Conservation (phyloP, 257 asterid species). For the Lantana camara region DNA sequence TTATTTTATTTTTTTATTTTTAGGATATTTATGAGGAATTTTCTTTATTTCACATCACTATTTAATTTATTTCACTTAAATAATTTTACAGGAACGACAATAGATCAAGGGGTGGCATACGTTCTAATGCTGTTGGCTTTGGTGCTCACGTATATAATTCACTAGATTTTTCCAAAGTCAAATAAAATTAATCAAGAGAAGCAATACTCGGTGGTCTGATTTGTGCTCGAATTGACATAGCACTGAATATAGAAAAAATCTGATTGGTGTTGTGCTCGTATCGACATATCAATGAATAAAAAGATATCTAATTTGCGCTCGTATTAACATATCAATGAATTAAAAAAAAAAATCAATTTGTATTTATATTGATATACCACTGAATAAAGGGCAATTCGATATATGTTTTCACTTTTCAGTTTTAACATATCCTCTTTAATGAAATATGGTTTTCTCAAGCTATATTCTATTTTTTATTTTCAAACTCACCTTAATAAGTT, state of each 20-base stretch:
- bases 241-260: no score
- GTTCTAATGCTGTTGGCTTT: slow-evolving; percentile 59
- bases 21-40: no score
- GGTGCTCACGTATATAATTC: slow-evolving; percentile 62
- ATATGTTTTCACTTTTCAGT: not conserved
- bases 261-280: no score
- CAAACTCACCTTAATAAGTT: not conserved
- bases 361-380: no score
- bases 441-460: not conserved
- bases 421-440: slow-evolving; percentile 11
- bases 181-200: not conserved
- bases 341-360: not conserved
- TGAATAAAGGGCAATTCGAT: no score
- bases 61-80: not conserved
- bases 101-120: slow-evolving; percentile 64
- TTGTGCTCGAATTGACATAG: not conserved
- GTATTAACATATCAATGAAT: no score
- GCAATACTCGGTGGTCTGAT: slow-evolving; percentile 11
- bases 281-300: no score
- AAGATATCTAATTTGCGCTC: no score
- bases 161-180: slow-evolving; percentile 28
- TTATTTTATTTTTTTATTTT: no score
- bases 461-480: not conserved
- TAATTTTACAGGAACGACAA: slow-evolving; percentile 44
- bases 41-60: not conserved